These are phyloP conservation scores for Aspergillus sparsus DNA, from an alignment of 495 filamentous ascomycete species.

Conservation along the genomic window DNA sequence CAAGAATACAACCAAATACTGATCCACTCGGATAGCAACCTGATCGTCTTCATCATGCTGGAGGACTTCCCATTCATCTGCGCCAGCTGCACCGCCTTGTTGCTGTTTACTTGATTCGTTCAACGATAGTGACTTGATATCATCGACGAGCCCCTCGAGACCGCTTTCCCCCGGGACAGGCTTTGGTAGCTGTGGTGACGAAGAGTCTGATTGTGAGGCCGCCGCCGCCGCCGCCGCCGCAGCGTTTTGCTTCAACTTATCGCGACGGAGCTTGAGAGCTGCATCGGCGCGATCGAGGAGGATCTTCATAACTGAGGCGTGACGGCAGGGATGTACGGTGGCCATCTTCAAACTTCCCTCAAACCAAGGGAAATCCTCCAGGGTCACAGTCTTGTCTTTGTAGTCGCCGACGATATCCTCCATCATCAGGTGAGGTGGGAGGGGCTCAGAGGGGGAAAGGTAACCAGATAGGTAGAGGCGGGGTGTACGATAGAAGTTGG, in stretches of 20 bases:
- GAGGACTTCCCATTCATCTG: constrained; percentile 87
- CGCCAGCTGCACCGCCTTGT: constrained; percentile 59
- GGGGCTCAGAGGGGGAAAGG: constrained; percentile 74
- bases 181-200: constrained; percentile 22
- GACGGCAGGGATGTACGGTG: constrained; percentile 88
- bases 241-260: constrained; percentile 62
- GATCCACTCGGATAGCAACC: constrained; percentile 91
- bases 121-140: constrained; percentile 50
- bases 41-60: constrained; percentile 71
- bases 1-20: constrained; percentile 96
- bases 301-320: constrained; percentile 96
- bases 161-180: constrained; percentile 57
- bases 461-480: constrained; percentile 96
- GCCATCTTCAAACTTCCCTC: constrained; percentile 86
- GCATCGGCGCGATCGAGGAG: constrained; percentile 94
- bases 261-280: constrained; percentile 81
- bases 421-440: constrained; percentile 91
- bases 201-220: constrained; percentile 28
- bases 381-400: constrained; percentile 98
- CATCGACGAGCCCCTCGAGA: constrained; percentile 66
- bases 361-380: constrained; percentile 96
- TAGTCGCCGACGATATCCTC: constrained; percentile 99
- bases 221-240: background rate
- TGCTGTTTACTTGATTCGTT: constrained; percentile 45
- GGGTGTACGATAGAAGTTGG: constrained; percentile 93